A percentile compares a stretch with the other conserved stretches of the same genome.
Conservation (phyloP, 2,329 filamentous ascomycete genomes). For the Aspergillus neotritici region DNA sequence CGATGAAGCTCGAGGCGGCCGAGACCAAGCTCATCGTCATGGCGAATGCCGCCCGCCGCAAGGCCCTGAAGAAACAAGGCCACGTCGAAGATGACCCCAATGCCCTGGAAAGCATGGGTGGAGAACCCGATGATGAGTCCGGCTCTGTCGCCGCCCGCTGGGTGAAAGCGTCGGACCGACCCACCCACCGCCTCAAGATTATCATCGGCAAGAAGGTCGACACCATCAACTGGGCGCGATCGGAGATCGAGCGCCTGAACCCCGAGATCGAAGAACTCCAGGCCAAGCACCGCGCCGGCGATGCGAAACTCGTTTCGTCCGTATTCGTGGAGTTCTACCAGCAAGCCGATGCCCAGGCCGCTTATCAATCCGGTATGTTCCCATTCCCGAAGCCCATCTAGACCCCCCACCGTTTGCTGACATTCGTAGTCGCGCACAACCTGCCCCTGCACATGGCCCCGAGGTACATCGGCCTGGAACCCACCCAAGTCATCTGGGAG, state of each 20-base stretch:
- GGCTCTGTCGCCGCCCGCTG: conserved; percentile 68
- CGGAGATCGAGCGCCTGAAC: conserved; percentile 68
- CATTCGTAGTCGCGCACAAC: conserved; percentile 64
- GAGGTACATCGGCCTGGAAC: conserved; percentile 75
- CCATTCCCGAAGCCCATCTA: neutral
- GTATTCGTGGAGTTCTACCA: conserved; percentile 87
- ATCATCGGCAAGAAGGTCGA: conserved; percentile 85
- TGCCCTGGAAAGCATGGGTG: conserved; percentile 39
- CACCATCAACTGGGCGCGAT: conserved; percentile 83
- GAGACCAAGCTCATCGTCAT: conserved; percentile 79
- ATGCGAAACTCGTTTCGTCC: conserved; percentile 62
- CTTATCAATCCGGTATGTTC: conserved; percentile 61
- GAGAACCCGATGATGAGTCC: conserved; percentile 59
- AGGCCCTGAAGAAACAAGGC: conserved; percentile 57
- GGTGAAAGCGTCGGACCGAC: conserved; percentile 67
- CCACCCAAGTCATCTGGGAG: conserved; percentile 78
- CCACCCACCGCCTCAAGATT: conserved; percentile 66
- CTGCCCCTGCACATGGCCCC: conserved; percentile 81
- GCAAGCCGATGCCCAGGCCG: conserved; percentile 77
- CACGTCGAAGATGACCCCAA: conserved; percentile 34
- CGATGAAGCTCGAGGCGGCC: conserved; percentile 75
- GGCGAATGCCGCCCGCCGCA: conserved; percentile 66
- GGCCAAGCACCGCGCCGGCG: conserved; percentile 58
- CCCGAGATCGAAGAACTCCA: conserved; percentile 66
- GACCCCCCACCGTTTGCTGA: neutral